Conservation (phyloP, 164 flowering plant species). For the Stephania cephalantha region DNA sequence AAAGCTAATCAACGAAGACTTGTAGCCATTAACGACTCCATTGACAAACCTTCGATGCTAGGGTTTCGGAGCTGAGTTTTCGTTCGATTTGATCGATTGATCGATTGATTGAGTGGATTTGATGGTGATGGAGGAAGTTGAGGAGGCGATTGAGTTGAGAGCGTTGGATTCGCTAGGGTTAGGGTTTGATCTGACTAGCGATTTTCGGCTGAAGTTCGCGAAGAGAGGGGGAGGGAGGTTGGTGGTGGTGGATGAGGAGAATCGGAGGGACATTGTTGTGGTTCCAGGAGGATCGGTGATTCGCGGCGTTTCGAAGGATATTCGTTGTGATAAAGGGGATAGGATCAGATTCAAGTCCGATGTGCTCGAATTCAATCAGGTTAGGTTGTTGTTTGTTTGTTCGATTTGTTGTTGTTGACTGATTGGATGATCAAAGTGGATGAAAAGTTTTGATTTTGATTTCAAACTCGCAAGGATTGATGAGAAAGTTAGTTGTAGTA, state of each 20-base stretch:
- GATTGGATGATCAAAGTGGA: background rate
- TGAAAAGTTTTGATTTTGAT: background rate
- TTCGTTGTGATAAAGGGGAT: slow-evolving; percentile 79
- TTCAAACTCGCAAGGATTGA: too few relatives aligned
- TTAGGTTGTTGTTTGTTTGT: background rate
- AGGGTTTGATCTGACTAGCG: slow-evolving; percentile 72
- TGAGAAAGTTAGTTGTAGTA: too few relatives aligned
- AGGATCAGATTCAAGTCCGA: slow-evolving; percentile 69
- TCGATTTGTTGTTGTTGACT: background rate
- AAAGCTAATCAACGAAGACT: slow-evolving; percentile 15
- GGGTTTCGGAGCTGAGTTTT: background rate
- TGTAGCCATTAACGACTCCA: too few relatives aligned
- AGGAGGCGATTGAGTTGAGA: slow-evolving; percentile 34
- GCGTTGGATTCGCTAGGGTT: slow-evolving; percentile 58
- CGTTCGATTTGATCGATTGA: background rate
- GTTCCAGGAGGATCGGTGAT: slow-evolving; percentile 44
- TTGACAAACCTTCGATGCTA: slow-evolving; percentile 7
- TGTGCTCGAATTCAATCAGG: slow-evolving; percentile 83
- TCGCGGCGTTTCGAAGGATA: slow-evolving; percentile 46
- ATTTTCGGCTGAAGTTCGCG: slow-evolving; percentile 70
- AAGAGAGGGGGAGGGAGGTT: slow-evolving; percentile 44
- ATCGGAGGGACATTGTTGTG: slow-evolving; percentile 45
- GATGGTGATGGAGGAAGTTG: slow-evolving; percentile 1
- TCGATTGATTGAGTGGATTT: slow-evolving; percentile 2
- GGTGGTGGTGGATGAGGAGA: slow-evolving; percentile 51